Base-by-base conservation (phyloP, 169 alveolate species). In the Cystoisospora suis region DNA sequence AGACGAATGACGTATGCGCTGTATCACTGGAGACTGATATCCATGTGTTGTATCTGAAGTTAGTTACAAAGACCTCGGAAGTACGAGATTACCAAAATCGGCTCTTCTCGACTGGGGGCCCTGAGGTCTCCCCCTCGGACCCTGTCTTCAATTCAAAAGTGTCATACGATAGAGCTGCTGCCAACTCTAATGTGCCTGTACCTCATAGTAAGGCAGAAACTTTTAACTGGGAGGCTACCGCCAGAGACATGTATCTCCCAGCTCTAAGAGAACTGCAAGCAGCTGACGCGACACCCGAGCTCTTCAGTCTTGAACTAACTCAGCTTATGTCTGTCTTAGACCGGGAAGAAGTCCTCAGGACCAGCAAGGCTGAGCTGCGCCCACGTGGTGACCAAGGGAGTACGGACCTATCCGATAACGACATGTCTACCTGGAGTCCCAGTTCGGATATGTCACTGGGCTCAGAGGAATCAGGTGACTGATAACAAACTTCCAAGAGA, bases 11-110 rank as follows among this genome's bases (percentile, higher is more conserved):
- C 20, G 83, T 72, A 17, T 72, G 83, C 83, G 83, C 83, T 38
- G 36, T 72, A 56, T 72, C 83, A 2, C 83, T 72, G 5, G 83
- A 72, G 53, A 72, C 56, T 1, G 83, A 72, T 34, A 72, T 72
- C 47, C 83, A 36, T 53, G 83, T 72, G 20, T 27, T 72, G 56
- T 34, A 72, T 38, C 0, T 38, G 20, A 34, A 40, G 32, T 38
- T 72, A 17, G 20, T 72, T n/a, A 5, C 42, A 17, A 72, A 72
- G 53, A 72, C 58, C 45, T 46, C 42, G 12, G 83, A 72, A 17
- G 83, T 72, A 1, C 83, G 42, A 34, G 83, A 72, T 34, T 9
- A 17, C 17, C 83, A 72, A 38, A 72, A 72, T 72, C 83, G 83
- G 12, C 83, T 72, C 23, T 72, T 72, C 42, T 34, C 56, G 47